Base-by-base conservation (phyloP, 176 grass and related monocot species). In the Oryza glaberrima region DNA sequence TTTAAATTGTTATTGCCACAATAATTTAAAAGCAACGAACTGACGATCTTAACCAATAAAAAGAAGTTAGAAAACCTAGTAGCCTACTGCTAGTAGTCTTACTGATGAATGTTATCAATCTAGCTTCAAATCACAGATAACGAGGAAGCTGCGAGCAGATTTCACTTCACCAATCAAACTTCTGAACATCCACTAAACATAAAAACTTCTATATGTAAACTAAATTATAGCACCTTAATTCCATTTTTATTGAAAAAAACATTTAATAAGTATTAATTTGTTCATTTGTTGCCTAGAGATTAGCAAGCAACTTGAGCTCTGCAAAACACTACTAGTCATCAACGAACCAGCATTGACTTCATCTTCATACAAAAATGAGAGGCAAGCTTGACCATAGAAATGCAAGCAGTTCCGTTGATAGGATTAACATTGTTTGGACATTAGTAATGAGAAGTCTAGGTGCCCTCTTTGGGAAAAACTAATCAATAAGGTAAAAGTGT, bases 331-430 rank as follows among this genome's bases (percentile, higher is more conserved):
- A 69, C 23, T 69, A 7, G 68, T 5, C 36, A 75, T 60, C 65
- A 46, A 69, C 47, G 2, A 87, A 54, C 2, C 32, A 83, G 47
- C 32, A 28, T 64, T 34, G 16, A 17, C 51, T 45, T 30, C 52
- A 70, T 70, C 22, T 46, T 44, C 25, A 45, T 69, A 5, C 19
- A 25, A 64, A 23, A 48, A 72, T 35, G 38, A 46, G 2, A 30
- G 8, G 71, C 51, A 44, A 76, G 61, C 30, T 72, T 36, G n/a
- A 54, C 38, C 38, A 73, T 82, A 44, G 35, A 77, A 48, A 91
- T 48, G 35, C 56, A 78, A 77, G n/a, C 10, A 3, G 2, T 76
- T 60, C 4, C 35, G 36, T 47, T 44, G 20, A 10, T 47, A 9
- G 22, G 68, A 77, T 72, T 83, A 67, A 36, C 46, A 67, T 23